Base-by-base conservation (phyloP, 768 basidiomycete species). In the Boletus rufocinnamomeus region DNA sequence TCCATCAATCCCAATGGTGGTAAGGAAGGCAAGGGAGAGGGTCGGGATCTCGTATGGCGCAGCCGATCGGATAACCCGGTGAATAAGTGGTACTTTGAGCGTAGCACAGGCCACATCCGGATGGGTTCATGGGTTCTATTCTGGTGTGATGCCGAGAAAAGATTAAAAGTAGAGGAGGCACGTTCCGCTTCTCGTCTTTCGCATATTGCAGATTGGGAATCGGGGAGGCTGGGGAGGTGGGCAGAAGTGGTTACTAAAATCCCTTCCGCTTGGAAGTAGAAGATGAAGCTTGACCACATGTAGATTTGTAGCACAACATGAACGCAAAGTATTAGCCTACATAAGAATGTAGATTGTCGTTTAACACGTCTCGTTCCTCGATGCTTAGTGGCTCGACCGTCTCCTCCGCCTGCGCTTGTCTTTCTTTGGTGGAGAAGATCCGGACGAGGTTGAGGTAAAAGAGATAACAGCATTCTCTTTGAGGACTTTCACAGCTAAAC, bases 41-140 rank as follows among this genome's bases (percentile, higher is more conserved):
- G 95, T n/a, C 80, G 86, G 45, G 97, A 98, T 69, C 82, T 99
- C 58, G 94, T 99, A 40, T 99, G 97, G 97, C 85, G 97, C 47
- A 91, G 88, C 71, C 82, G 97, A 54, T 81, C 89, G 8, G 82
- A 97, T 75, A 99, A 99, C 73, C 95, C 95, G 0, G 86, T 98
- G 56, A 99, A 99, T 77, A 96, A 95, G 75, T 99, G 97, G 97
- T 99, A 99, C 76, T 98, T 93, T 63, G 97, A 99, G 69, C 86
- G 97, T 35, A 91, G 89, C 70, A 89, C 88, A 21, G 97, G 97
- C 21, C 95, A 98, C 75, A 61, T 94, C 40, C 82, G 91, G 62
- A 83, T 89, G 79, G 89, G 88, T 13, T 78, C 85, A 27, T 99
- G 96, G 93, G 86, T 93, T 46, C 73, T 99, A 66, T 99, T 99